Evolutionary conservation across 345 rosid genomes (phyloP), one percentile per base, ranked within the genome.

Genomic region (Eucalyptus regnans): DNA sequence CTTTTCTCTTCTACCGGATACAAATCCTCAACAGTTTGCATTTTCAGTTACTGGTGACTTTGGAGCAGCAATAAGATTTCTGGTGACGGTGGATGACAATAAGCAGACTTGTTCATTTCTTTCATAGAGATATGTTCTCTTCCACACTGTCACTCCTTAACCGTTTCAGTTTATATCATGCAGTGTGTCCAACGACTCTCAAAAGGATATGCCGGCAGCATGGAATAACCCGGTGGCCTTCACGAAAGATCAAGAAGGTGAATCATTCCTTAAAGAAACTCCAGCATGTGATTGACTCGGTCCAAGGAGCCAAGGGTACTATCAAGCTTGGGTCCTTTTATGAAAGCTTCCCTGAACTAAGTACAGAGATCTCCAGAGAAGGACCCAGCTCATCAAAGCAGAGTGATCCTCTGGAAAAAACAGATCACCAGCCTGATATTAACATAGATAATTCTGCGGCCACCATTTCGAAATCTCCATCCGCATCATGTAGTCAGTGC

Each of bases 221-320:
- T n/a, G 93, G 94, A 44, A 92, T 93, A 86, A 84, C 86, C 79
- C 92, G 94, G 20, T 93, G 94, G 94, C 94, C 94, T 29, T 91
- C 94, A 48, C 90, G 94, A 64, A 93, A 93, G 90, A 91, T 93
- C 90, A 92, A 93, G 91, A 92, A 93, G 89, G 92, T 93, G 9
- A 90, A 91, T 50, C 93, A 92, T 81, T 90, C 94, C 81, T 84
- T 92, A 88, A 89, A 89, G 92, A 93, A 92, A 90, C 93, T 93
- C 87, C 99, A 98, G 90, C 94, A 91, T 22, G 99, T 98, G 89
- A 96, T 98, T 17, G 96, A 98, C 90, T 95, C 99, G 5, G 99
- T 98, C 88, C 97, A 97, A 92, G 99, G 99, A 86, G 93, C 95
- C 31, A 92, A 96, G 90, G 95, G 97, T 64, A 79, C 97, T 87